Base-by-base conservation (phyloP, 179 eudicot genomes). In the Gypsophila paniculata region DNA sequence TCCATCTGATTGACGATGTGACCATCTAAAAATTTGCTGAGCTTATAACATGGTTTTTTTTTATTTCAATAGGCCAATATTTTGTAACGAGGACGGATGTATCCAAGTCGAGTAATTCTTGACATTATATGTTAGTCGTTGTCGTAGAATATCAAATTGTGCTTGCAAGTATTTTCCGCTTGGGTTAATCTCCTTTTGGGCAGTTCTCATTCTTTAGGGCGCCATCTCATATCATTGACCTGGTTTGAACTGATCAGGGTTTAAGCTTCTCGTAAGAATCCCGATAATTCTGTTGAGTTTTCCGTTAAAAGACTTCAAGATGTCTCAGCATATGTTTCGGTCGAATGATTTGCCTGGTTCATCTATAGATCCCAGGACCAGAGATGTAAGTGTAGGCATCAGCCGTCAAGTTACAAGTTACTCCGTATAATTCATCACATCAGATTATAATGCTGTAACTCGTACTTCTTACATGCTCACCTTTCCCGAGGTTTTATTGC, bases 321-420 rank as follows among this genome's bases (percentile, higher is more conserved):
- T 71, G 78, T 72, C 82, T 63, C 79, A 78, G 29, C 81, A 75
- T 65, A 19, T 70, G 53, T 70, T 72, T 60, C 69, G 77, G 23
- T 39, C 81, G 61, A 52, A 34, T 72, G 75, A 81, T 22, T 44
- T 68, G 61, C 79, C 54, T 10, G 75, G 75, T 60, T 62, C 77
- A 51, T 75, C 84, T 57, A 72, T 78, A 36, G 79, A 81, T 64
- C 75, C 76, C 46, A 29, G 75, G 36, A 46, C 49, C 15, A 75
- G 84, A 75, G 84, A 75, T 75, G 84, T 81, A 73, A 76, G 82
- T 67, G 26, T 68, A 8, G 0, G 19, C 67, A n/a, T 65, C 22
- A 69, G 53, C 58, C 5, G 38, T 15, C 65, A 17, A 65, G 44
- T 66, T 19, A 29, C 34, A 29, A 29, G 34, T 29, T 29, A 4